These are phyloP conservation scores for Penicillium sp. DNA, from an alignment of 2,329 filamentous ascomycete genomes.

Conservation along the genomic window DNA sequence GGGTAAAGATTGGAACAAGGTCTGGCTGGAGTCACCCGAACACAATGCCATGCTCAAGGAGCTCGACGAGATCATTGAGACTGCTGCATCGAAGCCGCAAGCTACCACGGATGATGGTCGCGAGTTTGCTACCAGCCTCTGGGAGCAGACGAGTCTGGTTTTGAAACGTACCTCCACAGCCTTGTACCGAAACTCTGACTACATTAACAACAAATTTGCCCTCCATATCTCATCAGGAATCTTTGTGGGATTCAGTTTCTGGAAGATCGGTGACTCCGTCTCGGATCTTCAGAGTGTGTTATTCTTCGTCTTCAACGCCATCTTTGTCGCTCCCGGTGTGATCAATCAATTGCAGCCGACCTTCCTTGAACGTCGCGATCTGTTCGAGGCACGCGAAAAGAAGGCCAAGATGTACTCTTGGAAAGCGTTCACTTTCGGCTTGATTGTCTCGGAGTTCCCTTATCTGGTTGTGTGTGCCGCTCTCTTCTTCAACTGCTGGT, in stretches of 20 bases:
- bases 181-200: slow-evolving; percentile 65
- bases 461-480: slow-evolving; percentile 61
- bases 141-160: slow-evolving; percentile 62
- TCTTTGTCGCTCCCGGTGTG: slow-evolving; percentile 51
- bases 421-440: slow-evolving; percentile 68
- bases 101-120: slow-evolving; percentile 44
- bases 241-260: slow-evolving; percentile 61
- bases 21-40: slow-evolving; percentile 66
- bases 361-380: slow-evolving; percentile 65
- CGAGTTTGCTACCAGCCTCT: slow-evolving; percentile 66
- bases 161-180: slow-evolving; percentile 65
- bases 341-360: slow-evolving; percentile 59
- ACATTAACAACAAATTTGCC: slow-evolving; percentile 63
- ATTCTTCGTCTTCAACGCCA: slow-evolving; percentile 66
- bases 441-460: slow-evolving; percentile 68
- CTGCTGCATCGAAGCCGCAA: slow-evolving; percentile 43
- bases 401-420: slow-evolving; percentile 72
- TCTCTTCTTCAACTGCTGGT: slow-evolving; percentile 71
- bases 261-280: slow-evolving; percentile 62
- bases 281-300: slow-evolving; percentile 69
- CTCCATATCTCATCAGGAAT: slow-evolving; percentile 52
- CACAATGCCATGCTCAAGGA: slow-evolving; percentile 57
- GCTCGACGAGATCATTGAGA: slow-evolving; percentile 61
- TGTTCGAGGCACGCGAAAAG: slow-evolving; percentile 67
- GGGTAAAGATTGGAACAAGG: slow-evolving; percentile 66